phyloP scores from a whole-genome alignment of 2,329 filamentous ascomycete species.

The Fusarium buxicola region DNA sequence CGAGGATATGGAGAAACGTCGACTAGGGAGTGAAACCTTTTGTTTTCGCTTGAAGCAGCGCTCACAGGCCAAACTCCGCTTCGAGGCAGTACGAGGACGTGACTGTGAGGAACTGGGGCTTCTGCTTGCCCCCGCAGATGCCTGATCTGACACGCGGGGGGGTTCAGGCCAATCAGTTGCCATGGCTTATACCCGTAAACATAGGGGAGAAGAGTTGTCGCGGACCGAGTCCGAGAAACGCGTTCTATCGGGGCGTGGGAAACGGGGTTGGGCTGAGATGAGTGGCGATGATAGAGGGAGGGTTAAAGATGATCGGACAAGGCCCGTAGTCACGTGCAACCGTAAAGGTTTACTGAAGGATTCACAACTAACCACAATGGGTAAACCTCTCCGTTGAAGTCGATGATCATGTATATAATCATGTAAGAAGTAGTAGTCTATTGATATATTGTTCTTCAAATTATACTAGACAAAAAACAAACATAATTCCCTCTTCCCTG shows the following conservation, averaged over 20 bases:
- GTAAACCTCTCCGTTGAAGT: background rate
- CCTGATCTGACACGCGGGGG: background rate
- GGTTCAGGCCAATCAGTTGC: conserved; percentile 18
- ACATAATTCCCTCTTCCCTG: background rate
- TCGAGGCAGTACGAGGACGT: background rate
- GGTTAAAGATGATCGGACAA: background rate
- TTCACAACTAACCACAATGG: background rate
- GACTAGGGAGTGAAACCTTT: conserved; percentile 11
- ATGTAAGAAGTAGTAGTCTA: no score
- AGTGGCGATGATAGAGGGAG: background rate
- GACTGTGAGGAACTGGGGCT: conserved; percentile 11
- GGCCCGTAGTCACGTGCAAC: conserved; percentile 23
- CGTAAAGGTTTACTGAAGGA: no score
- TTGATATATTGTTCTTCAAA: background rate
- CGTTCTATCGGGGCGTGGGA: background rate
- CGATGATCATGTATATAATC: no score
- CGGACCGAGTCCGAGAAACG: conserved; percentile 20
- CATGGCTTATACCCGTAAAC: conserved; percentile 2
- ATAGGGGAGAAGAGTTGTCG: background rate
- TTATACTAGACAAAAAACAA: background rate
- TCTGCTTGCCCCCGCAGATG: conserved; percentile 8
- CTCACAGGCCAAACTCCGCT: conserved; percentile 27
- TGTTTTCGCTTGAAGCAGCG: conserved; percentile 36
- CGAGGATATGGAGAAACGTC: accelerated
- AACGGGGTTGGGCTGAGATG: background rate